Evolutionary conservation across 257 asterid genomes (phyloP), one percentile per base, ranked within the genome.

Genomic region (Solanum lycopersicoides): DNA sequence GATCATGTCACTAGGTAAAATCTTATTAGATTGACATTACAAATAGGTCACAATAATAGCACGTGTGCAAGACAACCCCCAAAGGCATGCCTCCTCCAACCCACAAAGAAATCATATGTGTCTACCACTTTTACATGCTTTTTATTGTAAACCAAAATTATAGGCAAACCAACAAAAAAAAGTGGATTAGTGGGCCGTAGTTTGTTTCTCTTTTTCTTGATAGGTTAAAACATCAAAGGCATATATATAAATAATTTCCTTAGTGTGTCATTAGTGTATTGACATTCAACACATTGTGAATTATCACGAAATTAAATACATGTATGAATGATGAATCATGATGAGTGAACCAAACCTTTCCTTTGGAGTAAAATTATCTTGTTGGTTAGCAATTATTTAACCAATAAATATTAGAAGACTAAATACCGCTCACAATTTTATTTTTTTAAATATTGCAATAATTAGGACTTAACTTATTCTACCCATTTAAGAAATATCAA

Each of bases 101-200:
- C 90, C 77, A 80, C 88, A 87, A 68, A 37, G 44, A 14, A 11
- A 88, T 76, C 88, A 84, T 86, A 85, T 85, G 41, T 79, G 91
- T 20, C 84, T 44, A 89, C 88, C 20, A 32, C 71, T 41, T 76
- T 35, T 79, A 45, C 66, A 79, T 15, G 84, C 3, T 42, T 28
- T 45, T 79, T 32, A 79, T 45, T 15, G 66, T 79, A 79, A 45
- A 37, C 41, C 12, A 16, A 16, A 79, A 44, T 66, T 21, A 34
- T n/a, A 37, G 30, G 76, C 63, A 87, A 66, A 34, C 84, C 66
- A 37, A 47, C 84, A 79, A n/a, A 79, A 45, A 39, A 79, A 79
- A 79, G 84, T 30, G 18, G 16, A 79, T 25, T 44, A 79, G 20
- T 47, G 28, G 42, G 84, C 84, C 84, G 10, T 47, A 28, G 66